Base-by-base conservation (phyloP, 345 rosid species). In the Litchi chinensis region DNA sequence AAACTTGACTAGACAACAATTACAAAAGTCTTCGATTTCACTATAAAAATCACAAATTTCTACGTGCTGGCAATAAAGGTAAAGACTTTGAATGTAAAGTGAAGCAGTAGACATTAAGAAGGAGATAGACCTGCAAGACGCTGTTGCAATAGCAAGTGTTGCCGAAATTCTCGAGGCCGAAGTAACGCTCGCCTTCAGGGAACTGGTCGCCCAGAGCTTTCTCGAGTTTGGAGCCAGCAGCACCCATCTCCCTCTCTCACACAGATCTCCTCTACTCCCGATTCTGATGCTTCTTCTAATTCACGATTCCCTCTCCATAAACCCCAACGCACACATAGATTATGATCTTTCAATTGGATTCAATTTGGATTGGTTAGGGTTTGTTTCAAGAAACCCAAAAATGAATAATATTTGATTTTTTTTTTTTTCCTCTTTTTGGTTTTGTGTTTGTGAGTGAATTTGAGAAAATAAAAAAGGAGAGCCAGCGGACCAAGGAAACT, bases 171-270 rank as follows among this genome's bases (percentile, higher is more conserved):
- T 96, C 99, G 76, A 96, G 94, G 68, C 99, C 99, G 68, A 96
- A 96, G 86, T 94, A 96, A 21, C 98, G 94, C 81, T 96, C 98
- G 69, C 99, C 99, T 88, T 96, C 99, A 12, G 99, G 99, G 82
- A 96, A 96, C 87, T 93, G 98, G 86, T 96, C 99, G 83, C 99
- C 98, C 52, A 96, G 90, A 82, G 99, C 99, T 85, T 96, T 96
- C 94, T 96, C 99, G 80, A 96, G 98, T 87, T 92, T 96, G 60
- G 99, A 96, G 71, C 98, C 99, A 65, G 98, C 97, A 66, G 97
- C 98, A 15, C 99, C 99, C 99, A 96, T 96, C 75, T 77, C 73
- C 79, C 76, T 76, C 39, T 79, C 59, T 71, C 79, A 32, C 79
- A 83, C 88, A 60, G 65, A 60, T 60, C 65, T 60, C 82, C 80